Base-by-base conservation (phyloP, 495 filamentous ascomycete genomes). In the Aspergillus panamensis region DNA sequence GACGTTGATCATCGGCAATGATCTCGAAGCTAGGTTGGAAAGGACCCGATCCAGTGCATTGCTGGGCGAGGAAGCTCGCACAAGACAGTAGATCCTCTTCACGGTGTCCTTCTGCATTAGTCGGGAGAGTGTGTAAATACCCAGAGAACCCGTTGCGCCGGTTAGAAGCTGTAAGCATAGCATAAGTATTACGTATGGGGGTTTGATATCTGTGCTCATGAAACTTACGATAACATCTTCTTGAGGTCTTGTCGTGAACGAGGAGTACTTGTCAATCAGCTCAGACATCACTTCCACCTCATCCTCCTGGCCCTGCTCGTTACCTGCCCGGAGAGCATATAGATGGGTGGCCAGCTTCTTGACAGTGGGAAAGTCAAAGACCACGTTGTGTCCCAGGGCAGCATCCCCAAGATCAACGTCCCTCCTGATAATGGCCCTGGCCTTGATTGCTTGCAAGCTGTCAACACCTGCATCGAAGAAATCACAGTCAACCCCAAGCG, bases 61-160 rank as follows among this genome's bases (percentile, higher is more conserved):
- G 13, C 60, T 57, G 14, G 53, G 30, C 29, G 66, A 66, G 20
- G 73, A 60, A 14, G 78, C 81, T 12, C 84, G 80, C n/a, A 85
- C 77, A 39, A 87, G 72, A 59, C 83, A 87, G 66, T 80, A 78
- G 6, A 89, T 73, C 29, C 69, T 70, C 12, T 56, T 60, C 4
- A 83, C 69, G 5, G 47, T 56, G 5, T 66, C 33, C 16, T 62
- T 55, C 9, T 64, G 63, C 4, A 64, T 56, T 9, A 85, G 62
- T 16, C 73, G 67, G 17, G 74, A 62, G 6, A 87, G 74, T 10
- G 87, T 75, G 51, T 86, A 80, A 1, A 76, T 73, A 2, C 85
- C 86, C 1, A 88, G 72, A 4, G 82, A 75, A 14, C 86, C 86
- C 8, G 86, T 88, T 5, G 80, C 80, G 12, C 86, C 86, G 0